Base-by-base conservation (phyloP, 1,284 basidiomycete species). In the Melanopsichium pennsylvanicum region DNA sequence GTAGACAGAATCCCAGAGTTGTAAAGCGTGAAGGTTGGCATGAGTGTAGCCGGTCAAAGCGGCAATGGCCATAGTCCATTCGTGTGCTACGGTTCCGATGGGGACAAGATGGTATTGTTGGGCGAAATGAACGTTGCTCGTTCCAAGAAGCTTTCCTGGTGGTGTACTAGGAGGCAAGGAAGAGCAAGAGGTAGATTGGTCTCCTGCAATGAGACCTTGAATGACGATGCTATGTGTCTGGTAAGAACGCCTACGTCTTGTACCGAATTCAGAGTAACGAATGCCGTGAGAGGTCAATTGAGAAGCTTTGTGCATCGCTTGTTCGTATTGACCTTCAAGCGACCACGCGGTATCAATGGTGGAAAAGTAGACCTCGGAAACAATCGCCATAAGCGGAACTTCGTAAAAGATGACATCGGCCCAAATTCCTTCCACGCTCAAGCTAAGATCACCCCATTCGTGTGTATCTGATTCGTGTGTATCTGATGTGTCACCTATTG, bases 351-450 rank as follows among this genome's bases (percentile, higher is more conserved):
- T 89, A 72, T 88, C 88, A 18, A 88, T 88, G 12, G 85, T 84
- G 34, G 15, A 25, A 78, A 90, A 92, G 81, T 89, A 90, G 22
- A 86, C 86, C 83, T 92, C 88, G 82, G 91, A 91, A 40, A 93
- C 84, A 70, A 89, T 89, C 9, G 92, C 88, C 91, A 97, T 93
- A 39, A 97, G 84, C 2, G 92, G 93, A 0, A 97, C 93, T 82
- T 98, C 95, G 88, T 96, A 99, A 16, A 97, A 83, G 58, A 98
- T 97, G 7, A 91, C 88, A 67, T 97, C 92, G 1, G 84, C 83
- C 95, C 96, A 99, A 4, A 86, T 85, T 0, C 95, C 95, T 25
- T 80, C 78, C 10, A 89, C 87, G 54, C 87, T 85, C 58, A 97
- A 88, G 47, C 89, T 87, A 32, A 97, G 84, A 51, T 86, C 82